Conservation (phyloP, 805 yeast species). For the Candida nitratophila region DNA sequence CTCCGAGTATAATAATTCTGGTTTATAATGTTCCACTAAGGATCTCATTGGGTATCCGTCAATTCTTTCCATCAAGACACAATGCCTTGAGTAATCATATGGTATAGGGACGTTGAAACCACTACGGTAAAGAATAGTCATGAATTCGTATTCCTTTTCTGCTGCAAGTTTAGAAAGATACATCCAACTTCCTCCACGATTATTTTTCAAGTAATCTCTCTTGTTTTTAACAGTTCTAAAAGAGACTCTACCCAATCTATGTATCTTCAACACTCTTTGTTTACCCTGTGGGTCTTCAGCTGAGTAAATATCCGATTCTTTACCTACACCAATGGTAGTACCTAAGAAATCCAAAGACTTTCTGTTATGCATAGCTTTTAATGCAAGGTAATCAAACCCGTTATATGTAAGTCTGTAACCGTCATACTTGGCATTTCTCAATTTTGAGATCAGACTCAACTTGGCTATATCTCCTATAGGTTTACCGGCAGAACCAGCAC, state of each 20-base stretch:
- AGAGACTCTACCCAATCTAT: conserved; percentile 89
- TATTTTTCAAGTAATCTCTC: conserved; percentile 79
- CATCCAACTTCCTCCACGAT: conserved; percentile 87
- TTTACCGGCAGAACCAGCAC: conserved; percentile 62
- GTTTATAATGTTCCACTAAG: conserved; percentile 60
- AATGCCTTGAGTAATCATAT: conserved; percentile 83
- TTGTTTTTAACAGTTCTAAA: conserved; percentile 89
- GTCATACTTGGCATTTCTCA: conserved; percentile 90
- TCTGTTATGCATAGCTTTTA: conserved; percentile 74
- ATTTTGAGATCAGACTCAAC: conserved; percentile 63
- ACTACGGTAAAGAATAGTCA: conserved; percentile 64
- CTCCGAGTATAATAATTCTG: conserved; percentile 69
- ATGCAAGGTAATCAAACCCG: conserved; percentile 90
- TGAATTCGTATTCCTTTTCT: conserved; percentile 82
- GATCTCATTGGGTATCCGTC: conserved; percentile 88
- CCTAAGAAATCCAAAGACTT: conserved; percentile 74
- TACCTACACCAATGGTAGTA: conserved; percentile 89
- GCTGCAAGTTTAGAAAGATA: conserved; percentile 85
- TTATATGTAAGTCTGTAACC: conserved; percentile 85
- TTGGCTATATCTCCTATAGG: conserved; percentile 85
- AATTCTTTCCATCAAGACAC: conserved; percentile 87
- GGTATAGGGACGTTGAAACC: conserved; percentile 89
- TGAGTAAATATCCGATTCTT: conserved; percentile 91
- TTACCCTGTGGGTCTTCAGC: conserved; percentile 61
- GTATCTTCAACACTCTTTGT: conserved; percentile 76